A percentile compares a stretch with the other conserved stretches of the same genome.
These are phyloP conservation scores for Penicillium canescens DNA, from an alignment of 495 filamentous ascomycete species.

Conservation along the genomic window DNA sequence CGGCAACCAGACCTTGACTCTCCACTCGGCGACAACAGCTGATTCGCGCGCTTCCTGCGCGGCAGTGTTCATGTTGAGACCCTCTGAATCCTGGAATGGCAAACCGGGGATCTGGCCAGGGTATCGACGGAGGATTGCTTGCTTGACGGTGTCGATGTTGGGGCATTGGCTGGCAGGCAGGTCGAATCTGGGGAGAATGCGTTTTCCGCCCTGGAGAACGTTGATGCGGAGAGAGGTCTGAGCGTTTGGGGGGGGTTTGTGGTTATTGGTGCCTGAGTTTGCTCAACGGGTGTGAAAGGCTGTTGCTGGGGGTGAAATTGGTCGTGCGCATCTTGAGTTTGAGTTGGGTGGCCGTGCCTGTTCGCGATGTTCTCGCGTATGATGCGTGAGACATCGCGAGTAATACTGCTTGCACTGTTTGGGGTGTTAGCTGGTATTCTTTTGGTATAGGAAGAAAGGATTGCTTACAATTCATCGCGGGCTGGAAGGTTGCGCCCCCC, in stretches of 20 bases:
- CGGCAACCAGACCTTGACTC: constrained; percentile 41
- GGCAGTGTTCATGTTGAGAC: constrained; percentile 2
- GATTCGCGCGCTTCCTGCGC: constrained; percentile 20
- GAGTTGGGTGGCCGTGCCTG: constrained; percentile 19
- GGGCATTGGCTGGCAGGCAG: constrained; percentile 37
- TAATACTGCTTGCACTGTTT: constrained; percentile 43
- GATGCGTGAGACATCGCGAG: constrained; percentile 44
- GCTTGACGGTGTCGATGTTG: constrained; percentile 32
- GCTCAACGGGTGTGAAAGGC: constrained; percentile 13
- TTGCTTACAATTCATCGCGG: constrained; percentile 44
- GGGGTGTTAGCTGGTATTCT: constrained; percentile 11
- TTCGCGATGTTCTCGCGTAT: constrained; percentile 42
- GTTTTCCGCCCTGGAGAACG: constrained; percentile 42
- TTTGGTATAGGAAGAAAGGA: background rate
- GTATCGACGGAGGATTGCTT: constrained; percentile 35
- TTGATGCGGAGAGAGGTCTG: constrained; percentile 41
- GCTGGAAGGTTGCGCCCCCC: constrained; percentile 27
- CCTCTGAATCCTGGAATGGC: constrained; percentile 8
- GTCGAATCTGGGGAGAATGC: constrained; percentile 40
- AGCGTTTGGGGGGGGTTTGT: background rate
- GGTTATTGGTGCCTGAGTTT: constrained; percentile 4
- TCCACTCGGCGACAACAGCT: constrained; percentile 27
- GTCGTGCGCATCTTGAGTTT: constrained; percentile 9
- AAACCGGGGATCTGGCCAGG: constrained; percentile 33
- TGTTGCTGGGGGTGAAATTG: constrained; percentile 18